These are phyloP conservation scores for Diaporthe sp. DNA, from an alignment of 2,329 filamentous ascomycete species.

Conservation along the genomic window DNA sequence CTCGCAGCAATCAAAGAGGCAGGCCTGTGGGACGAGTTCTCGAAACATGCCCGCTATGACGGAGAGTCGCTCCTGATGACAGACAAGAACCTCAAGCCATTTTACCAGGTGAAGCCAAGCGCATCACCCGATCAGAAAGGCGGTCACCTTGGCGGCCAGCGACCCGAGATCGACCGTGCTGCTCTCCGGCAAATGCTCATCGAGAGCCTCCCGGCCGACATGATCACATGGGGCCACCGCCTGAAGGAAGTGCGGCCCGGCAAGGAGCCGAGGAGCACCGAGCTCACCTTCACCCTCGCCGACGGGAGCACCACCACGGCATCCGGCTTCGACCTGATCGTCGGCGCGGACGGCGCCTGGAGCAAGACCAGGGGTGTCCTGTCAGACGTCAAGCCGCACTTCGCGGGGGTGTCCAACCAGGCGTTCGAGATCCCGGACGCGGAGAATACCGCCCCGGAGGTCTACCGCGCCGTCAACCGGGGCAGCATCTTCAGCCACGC, in stretches of 20 bases:
- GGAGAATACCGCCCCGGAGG: slow-evolving; percentile 57
- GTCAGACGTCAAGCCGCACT: slow-evolving; percentile 58
- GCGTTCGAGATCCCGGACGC: slow-evolving; percentile 59
- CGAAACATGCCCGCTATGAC: slow-evolving; percentile 65
- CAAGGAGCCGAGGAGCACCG: slow-evolving; percentile 46
- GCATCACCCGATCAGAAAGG: slow-evolving; percentile 48
- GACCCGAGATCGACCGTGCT: slow-evolving; percentile 68
- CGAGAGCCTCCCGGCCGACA: slow-evolving; percentile 59
- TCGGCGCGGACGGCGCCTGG: slow-evolving; percentile 56
- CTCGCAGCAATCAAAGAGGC: slow-evolving; percentile 65
- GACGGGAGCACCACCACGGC: slow-evolving; percentile 47
- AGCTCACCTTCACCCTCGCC: slow-evolving; percentile 53
- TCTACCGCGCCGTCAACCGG: slow-evolving; percentile 60
- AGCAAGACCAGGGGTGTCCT: slow-evolving; percentile 51
- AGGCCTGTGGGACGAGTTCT: slow-evolving; percentile 64
- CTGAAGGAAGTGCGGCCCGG: slow-evolving; percentile 56
- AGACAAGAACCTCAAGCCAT: slow-evolving; percentile 56
- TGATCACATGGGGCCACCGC: slow-evolving; percentile 61
- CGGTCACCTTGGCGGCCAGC: slow-evolving; percentile 46
- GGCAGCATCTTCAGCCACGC: slow-evolving; percentile 61
- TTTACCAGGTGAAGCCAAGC: slow-evolving; percentile 49
- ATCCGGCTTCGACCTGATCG: slow-evolving; percentile 56
- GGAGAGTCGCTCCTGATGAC: slow-evolving; percentile 64
- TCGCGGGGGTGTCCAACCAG: slow-evolving; percentile 60
- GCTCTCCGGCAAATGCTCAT: slow-evolving; percentile 60